Evolutionary conservation across 2,329 filamentous ascomycete species (phyloP).

Genomic region (Trichoderma semiorbis): DNA sequence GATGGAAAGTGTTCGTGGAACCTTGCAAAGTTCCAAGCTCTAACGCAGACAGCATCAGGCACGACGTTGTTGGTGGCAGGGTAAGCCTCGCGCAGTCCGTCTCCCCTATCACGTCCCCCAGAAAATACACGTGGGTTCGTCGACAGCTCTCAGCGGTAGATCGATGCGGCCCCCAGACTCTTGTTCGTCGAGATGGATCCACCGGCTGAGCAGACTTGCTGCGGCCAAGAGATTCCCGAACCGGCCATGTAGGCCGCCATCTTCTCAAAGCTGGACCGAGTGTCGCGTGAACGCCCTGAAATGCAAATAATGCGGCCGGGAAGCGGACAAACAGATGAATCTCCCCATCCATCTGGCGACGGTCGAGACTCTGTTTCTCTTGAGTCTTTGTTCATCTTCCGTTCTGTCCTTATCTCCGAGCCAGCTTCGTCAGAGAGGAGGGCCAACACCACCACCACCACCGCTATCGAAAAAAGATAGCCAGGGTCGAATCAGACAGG

Average conservation of each 20-base stretch:
- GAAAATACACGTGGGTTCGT: constrained; percentile 10
- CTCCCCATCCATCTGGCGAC: not conserved
- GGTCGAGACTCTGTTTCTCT: not conserved
- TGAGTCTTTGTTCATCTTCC: not conserved
- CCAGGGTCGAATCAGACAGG: not conserved
- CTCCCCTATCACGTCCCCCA: constrained; percentile 8
- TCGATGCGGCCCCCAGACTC: not conserved
- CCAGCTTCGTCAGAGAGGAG: not conserved
- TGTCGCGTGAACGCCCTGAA: not conserved
- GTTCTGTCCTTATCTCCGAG: not conserved
- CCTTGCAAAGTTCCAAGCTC: not conserved
- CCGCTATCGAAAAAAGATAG: not conserved
- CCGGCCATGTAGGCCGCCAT: not conserved
- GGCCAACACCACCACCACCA: not conserved
- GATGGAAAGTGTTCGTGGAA: not conserved
- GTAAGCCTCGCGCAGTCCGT: not conserved
- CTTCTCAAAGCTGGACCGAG: not conserved
- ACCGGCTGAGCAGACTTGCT: not conserved
- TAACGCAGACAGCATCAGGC: not conserved
- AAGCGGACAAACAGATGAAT: not conserved
- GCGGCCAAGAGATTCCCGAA: constrained; percentile 11
- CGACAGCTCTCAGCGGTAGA: not conserved
- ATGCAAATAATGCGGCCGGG: not conserved
- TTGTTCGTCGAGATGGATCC: not conserved
- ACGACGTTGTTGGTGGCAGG: not conserved